A percentile compares a stretch with the other conserved stretches of the same genome.
Evolutionary conservation across 2,329 filamentous ascomycete species (phyloP).

Genomic region (Claviceps monticola): DNA sequence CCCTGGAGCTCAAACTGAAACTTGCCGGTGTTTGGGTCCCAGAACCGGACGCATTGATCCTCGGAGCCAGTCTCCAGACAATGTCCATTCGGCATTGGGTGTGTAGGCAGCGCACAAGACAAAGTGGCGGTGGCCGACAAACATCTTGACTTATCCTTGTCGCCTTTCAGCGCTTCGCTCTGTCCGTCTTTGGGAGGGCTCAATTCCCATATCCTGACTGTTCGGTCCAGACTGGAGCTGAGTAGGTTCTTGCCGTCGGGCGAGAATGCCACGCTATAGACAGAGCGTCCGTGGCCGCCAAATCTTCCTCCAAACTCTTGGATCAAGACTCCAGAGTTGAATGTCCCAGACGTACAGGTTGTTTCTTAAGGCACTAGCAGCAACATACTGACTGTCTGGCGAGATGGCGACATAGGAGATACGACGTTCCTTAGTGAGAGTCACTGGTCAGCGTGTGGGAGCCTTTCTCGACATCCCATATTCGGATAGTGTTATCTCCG

Average conservation of each 20-base stretch:
- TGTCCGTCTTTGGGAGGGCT: conserved; percentile 55
- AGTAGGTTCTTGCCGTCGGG: conserved; percentile 88
- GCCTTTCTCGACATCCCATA: conserved; percentile 88
- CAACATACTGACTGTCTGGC: conserved; percentile 84
- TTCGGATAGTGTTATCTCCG: conserved; percentile 82
- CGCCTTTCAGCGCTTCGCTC: conserved; percentile 59
- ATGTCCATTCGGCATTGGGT: conserved; percentile 90
- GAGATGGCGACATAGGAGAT: conserved; percentile 97
- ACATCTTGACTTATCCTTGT: conserved; percentile 92
- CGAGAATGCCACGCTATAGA: conserved; percentile 92
- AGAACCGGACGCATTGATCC: conserved; percentile 95
- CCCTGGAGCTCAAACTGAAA: conserved; percentile 98
- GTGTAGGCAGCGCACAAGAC: conserved; percentile 91
- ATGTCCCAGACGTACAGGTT: conserved; percentile 97
- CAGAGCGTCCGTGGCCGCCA: conserved; percentile 90
- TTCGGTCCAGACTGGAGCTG: conserved; percentile 90
- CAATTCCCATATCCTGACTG: conserved; percentile 98
- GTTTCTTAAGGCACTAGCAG: conserved; percentile 91
- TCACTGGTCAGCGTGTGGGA: conserved; percentile 71
- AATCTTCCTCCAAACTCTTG: conserved; percentile 76
- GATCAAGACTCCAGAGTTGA: conserved; percentile 66
- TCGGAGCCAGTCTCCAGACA: conserved; percentile 97
- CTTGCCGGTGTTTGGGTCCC: conserved; percentile 85
- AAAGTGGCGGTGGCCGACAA: conserved; percentile 96
- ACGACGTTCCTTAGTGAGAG: conserved; percentile 85